Percentiles rank a stretch among this genome's conserved stretches.
Conservation (phyloP, 2,329 filamentous ascomycete genomes). For the Scolecobasidium constrictum region DNA sequence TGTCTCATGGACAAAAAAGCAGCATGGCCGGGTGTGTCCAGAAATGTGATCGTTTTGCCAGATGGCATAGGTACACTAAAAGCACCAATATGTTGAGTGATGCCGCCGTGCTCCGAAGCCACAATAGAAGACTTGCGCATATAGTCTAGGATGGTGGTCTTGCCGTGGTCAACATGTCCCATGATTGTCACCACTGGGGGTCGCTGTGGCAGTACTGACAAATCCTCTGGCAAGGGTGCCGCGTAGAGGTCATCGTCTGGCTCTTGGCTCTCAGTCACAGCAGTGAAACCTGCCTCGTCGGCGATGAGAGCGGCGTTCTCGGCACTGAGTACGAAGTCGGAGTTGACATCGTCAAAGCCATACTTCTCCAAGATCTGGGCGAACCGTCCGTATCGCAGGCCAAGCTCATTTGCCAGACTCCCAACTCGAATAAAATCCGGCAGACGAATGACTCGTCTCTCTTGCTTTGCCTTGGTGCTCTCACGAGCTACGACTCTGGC, state of each 20-base stretch:
- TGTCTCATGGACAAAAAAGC: constrained; percentile 95
- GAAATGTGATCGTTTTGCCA: constrained; percentile 86
- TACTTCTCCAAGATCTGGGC: constrained; percentile 66
- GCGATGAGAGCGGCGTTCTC: constrained; percentile 86
- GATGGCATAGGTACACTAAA: constrained; percentile 80
- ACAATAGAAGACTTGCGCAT: constrained; percentile 87
- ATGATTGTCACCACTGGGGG: constrained; percentile 98
- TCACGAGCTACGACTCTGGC: background rate
- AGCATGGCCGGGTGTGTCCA: constrained; percentile 92
- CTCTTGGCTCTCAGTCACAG: constrained; percentile 55
- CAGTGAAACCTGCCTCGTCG: constrained; percentile 86
- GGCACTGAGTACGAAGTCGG: constrained; percentile 78
- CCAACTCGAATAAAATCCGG: constrained; percentile 89
- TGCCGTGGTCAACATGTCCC: constrained; percentile 98
- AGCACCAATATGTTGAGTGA: constrained; percentile 96
- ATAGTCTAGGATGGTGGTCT: constrained; percentile 91
- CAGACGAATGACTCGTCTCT: constrained; percentile 47
- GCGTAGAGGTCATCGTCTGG: constrained; percentile 63
- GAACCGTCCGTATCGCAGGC: constrained; percentile 61
- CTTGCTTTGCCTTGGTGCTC: background rate
- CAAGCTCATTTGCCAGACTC: constrained; percentile 66
- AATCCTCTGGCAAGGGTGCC: constrained; percentile 48
- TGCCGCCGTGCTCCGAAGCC: constrained; percentile 86
- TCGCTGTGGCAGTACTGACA: constrained; percentile 55
- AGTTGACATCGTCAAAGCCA: constrained; percentile 76